Base-by-base conservation (phyloP, 345 rosid genomes). In the Stellera chamaejasme region DNA sequence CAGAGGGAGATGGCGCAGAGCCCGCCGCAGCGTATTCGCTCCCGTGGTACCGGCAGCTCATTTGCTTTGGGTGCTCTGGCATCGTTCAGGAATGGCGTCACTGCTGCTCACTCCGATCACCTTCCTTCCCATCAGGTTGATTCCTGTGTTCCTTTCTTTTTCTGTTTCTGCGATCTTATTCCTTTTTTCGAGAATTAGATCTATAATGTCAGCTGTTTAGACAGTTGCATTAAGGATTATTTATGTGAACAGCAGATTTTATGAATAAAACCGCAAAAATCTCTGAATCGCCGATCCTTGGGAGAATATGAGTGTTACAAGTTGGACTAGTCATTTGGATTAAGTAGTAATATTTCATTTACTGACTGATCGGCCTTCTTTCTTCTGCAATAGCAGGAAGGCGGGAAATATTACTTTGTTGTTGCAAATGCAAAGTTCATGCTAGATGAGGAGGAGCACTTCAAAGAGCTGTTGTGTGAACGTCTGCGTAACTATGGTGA, bases 401-500 rank as follows among this genome's bases (percentile, higher is more conserved):
- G 55, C 61, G 75, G 59, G 7, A 88, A 78, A 71, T 92, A 84
- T 48, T 71, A 81, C 65, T 92, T 91, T 28, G 62, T 85, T 56
- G 85, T 91, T 27, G 98, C 98, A 0, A 91, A 88, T 49, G 96
- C 98, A 1, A 88, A 91, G 60, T 88, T 91, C 81, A 85, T 91
- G 98, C 74, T 91, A 65, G 98, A 91, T 55, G 98, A 91, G 75
- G 98, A 91, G 70, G 98, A 88, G 77, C 98, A 91, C 66, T 91
- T 91, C 65, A 56, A 80, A 77, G 98, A 91, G 79, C 88, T 60
- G 13, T 15, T 91, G 75, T 88, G 75, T 13, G 98, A 91, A 73
- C 77, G 95, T 57, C 92, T 76, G 23, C 85, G 88, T 8, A 11
- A 61, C 66, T 91, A 70, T 57, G 87, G 80, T 54, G 99, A 92